phyloP scores from a whole-genome alignment of 441 rosid genomes.

The Gossypium schwendimanii region DNA sequence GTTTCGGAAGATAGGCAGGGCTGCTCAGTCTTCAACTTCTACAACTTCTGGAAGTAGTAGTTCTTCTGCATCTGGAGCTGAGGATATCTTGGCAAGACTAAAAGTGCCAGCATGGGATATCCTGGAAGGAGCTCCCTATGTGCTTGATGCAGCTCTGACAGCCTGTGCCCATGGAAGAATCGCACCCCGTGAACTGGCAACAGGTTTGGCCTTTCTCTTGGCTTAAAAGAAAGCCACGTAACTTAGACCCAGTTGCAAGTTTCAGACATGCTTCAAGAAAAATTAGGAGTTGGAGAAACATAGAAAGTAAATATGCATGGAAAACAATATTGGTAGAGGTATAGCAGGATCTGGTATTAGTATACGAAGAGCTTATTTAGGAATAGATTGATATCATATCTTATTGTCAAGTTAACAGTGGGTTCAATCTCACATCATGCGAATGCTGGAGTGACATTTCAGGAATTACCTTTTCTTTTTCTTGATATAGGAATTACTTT shows the following conservation, averaged over 20 bases:
- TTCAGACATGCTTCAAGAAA: neutral
- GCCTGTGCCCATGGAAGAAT: constrained; percentile 94
- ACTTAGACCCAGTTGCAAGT: neutral
- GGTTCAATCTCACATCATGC: neutral
- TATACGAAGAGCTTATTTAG: neutral
- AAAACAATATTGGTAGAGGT: neutral
- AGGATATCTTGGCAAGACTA: constrained; percentile 57
- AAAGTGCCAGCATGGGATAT: constrained; percentile 96
- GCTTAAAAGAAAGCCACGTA: neutral
- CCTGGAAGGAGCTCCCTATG: constrained; percentile 83
- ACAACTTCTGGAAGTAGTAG: constrained; percentile 74
- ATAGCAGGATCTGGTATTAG: neutral
- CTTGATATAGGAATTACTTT: neutral
- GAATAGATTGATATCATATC: neutral
- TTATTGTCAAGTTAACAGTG: neutral
- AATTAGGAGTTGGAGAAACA: neutral
- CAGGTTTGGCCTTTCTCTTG: constrained; percentile 46
- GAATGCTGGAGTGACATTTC: neutral
- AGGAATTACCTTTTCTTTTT: neutral
- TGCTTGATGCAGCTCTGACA: constrained; percentile 78
- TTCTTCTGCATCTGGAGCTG: constrained; percentile 65
- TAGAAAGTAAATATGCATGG: neutral
- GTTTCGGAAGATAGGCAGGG: constrained; percentile 68
- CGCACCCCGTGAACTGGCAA: constrained; percentile 93
- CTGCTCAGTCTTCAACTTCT: constrained; percentile 47